Evolutionary conservation across 164 flowering plant species (phyloP).

Genomic region (Liriodendron chinense): DNA sequence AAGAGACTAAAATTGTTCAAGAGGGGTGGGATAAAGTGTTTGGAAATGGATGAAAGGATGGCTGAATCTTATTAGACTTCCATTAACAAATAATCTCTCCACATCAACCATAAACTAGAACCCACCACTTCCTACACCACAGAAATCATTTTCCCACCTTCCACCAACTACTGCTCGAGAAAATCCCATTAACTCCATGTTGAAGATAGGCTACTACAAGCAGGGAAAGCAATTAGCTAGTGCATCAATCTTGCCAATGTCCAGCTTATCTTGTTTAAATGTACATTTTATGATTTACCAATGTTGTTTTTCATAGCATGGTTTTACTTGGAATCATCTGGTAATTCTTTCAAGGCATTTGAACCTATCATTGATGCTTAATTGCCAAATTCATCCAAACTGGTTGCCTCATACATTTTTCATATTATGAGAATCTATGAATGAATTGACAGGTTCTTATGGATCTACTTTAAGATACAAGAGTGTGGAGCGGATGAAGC

Average conservation of each 20-base stretch:
- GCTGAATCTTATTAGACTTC: too few species aligned
- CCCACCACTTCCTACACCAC: background rate
- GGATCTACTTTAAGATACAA: conserved; percentile 93
- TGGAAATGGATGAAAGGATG: too few species aligned
- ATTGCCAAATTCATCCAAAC: background rate
- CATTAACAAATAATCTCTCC: too few species aligned
- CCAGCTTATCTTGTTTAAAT: background rate
- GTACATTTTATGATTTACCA: background rate
- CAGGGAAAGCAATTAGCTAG: background rate
- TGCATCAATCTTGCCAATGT: background rate
- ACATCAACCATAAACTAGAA: too few species aligned
- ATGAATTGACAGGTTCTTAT: conserved; percentile 65
- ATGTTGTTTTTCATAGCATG: too few species aligned
- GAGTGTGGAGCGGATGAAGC: conserved; percentile 82
- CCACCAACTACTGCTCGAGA: background rate
- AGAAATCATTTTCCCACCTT: background rate
- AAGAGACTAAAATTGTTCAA: too few species aligned
- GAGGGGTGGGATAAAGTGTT: too few species aligned
- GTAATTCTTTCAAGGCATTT: too few species aligned
- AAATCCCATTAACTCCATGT: background rate
- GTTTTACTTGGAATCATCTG: too few species aligned
- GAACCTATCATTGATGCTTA: background rate
- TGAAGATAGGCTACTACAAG: background rate
- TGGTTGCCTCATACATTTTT: background rate
- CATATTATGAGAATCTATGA: background rate